These are phyloP conservation scores for Helichrysum umbraculigerum DNA, from an alignment of 129 eudicot species.

Conservation along the genomic window DNA sequence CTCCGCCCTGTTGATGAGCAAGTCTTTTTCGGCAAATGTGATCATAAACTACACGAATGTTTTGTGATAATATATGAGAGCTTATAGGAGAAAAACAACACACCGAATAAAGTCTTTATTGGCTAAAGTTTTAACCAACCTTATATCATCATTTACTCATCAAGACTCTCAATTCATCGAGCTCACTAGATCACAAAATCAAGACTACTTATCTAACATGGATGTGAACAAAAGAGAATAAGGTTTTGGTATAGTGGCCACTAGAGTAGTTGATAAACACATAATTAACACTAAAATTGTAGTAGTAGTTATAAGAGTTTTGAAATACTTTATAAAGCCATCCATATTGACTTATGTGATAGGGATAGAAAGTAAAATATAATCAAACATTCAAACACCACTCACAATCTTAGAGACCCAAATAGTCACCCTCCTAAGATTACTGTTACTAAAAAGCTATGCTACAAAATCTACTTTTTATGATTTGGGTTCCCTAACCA, in stretches of 20 bases:
- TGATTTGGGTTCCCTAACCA: constrained; percentile 53
- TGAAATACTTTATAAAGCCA: constrained; percentile 35
- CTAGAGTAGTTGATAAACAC: not conserved
- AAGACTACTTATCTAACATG: not conserved
- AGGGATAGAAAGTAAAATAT: not conserved
- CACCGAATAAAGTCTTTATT: too few species aligned
- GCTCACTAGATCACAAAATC: too few species aligned
- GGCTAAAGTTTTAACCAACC: too few species aligned
- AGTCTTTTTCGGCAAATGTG: too few species aligned
- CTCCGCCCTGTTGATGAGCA: too few species aligned
- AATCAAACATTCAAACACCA: constrained; percentile 35
- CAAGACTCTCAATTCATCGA: too few species aligned
- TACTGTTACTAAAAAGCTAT: constrained; percentile 76
- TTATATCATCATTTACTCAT: too few species aligned
- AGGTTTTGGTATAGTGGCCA: not conserved
- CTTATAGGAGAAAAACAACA: too few species aligned
- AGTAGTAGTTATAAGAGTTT: constrained; percentile 21
- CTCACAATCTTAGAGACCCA: constrained; percentile 58
- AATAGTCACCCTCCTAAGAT: constrained; percentile 49
- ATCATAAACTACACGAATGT: too few species aligned
- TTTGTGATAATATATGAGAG: too few species aligned
- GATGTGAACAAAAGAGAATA: not conserved
- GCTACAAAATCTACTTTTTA: constrained; percentile 64
- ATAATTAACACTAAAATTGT: not conserved
- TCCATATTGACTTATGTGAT: constrained; percentile 36